A percentile compares a stretch with the other conserved stretches of the same genome.
Conservation (phyloP, 2,329 filamentous ascomycete genomes). For the Epichloe uncinata region DNA sequence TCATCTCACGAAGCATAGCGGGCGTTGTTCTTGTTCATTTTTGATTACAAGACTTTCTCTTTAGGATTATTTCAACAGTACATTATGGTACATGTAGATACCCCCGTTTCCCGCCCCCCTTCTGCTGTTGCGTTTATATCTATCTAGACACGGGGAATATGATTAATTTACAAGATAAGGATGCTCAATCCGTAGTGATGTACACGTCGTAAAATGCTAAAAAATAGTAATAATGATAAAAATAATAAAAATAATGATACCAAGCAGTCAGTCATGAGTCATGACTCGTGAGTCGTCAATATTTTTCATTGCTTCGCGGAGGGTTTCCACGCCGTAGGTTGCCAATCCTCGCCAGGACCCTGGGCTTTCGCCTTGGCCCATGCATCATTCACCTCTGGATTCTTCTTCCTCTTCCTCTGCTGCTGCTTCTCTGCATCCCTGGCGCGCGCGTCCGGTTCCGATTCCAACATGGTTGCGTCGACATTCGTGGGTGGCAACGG, state of each 20-base stretch:
- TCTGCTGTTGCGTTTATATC: neutral
- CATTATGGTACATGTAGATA: too few relatives aligned
- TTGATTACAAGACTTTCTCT: too few relatives aligned
- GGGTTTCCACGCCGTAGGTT: slow-evolving; percentile 50
- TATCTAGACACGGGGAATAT: neutral
- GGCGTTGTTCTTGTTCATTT: too few relatives aligned
- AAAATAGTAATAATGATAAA: too few relatives aligned
- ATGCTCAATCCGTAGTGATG: too few relatives aligned
- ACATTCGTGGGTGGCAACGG: too few relatives aligned
- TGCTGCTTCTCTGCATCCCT: neutral
- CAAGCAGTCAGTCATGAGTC: too few relatives aligned
- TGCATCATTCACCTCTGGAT: slow-evolving; percentile 28
- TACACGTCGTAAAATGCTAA: too few relatives aligned
- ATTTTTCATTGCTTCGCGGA: slow-evolving; percentile 8
- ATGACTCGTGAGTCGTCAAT: too few relatives aligned
- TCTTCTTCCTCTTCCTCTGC: slow-evolving; percentile 6
- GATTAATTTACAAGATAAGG: neutral
- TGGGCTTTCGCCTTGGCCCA: slow-evolving; percentile 38
- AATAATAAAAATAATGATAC: too few relatives aligned
- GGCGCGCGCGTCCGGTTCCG: neutral
- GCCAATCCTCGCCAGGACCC: slow-evolving; percentile 51
- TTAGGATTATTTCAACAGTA: too few relatives aligned
- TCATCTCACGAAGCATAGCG: too few relatives aligned
- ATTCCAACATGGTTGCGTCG: neutral
- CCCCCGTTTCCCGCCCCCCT: neutral